A percentile compares a stretch with the other conserved stretches of the same genome.
Conservation (phyloP, 73 alveolate genomes). For the Stentor roeselii region DNA sequence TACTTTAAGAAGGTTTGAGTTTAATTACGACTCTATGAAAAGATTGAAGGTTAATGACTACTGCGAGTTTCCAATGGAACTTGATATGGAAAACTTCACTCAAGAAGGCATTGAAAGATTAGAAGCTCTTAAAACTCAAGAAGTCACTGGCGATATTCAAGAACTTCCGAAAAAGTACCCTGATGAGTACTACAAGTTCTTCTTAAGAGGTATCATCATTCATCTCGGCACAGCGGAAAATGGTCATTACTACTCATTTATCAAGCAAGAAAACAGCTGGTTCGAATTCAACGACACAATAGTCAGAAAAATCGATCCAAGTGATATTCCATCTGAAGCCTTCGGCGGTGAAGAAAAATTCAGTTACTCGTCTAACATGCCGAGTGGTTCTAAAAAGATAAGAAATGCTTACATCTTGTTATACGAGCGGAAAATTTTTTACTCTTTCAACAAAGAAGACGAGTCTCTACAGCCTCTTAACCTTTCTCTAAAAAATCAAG, state of each 20-base stretch:
- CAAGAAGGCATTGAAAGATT: slow-evolving; percentile 93
- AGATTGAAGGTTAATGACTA: slow-evolving; percentile 93
- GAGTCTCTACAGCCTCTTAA: background rate
- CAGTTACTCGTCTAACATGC: slow-evolving; percentile 31
- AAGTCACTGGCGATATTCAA: slow-evolving; percentile 68
- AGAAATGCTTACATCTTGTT: slow-evolving; percentile 94
- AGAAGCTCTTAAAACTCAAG: slow-evolving; percentile 39
- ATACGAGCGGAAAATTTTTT: slow-evolving; percentile 75
- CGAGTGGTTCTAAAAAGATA: slow-evolving; percentile 29
- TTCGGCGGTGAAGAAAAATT: slow-evolving; percentile 67
- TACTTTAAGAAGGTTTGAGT: slow-evolving; percentile 92
- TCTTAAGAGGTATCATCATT: slow-evolving; percentile 87
- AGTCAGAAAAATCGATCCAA: slow-evolving; percentile 74
- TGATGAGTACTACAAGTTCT: slow-evolving; percentile 73
- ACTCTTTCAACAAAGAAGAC: background rate
- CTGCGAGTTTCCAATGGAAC: slow-evolving; percentile 92
- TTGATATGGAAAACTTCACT: slow-evolving; percentile 45
- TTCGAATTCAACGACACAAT: slow-evolving; percentile 57
- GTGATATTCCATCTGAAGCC: slow-evolving; percentile 83
- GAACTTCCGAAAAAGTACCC: slow-evolving; percentile 65
- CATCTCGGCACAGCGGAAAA: slow-evolving; percentile 96
- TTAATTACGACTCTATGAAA: slow-evolving; percentile 88
- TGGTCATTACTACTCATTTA: slow-evolving; percentile 97
- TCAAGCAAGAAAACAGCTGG: slow-evolving; percentile 59
- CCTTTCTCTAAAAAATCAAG: background rate